A percentile compares a stretch with the other conserved stretches of the same genome.
phyloP scores from a whole-genome alignment of 805 yeast species.

The Jamesozyma rosinii region DNA sequence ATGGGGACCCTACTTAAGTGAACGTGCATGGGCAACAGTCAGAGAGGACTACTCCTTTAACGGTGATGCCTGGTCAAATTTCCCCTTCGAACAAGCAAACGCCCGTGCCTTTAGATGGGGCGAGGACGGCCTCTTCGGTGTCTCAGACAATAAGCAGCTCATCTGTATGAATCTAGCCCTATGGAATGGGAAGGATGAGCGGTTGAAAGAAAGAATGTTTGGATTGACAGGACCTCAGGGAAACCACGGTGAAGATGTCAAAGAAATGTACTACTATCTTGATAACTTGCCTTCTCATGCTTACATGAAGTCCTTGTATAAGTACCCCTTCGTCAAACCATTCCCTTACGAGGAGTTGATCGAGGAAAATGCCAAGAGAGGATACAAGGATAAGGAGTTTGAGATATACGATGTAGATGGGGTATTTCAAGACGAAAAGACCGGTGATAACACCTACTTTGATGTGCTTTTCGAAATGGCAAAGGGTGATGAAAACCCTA shows the following conservation, averaged over 20 bases:
- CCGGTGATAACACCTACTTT: constrained; percentile 60
- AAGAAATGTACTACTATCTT: constrained; percentile 73
- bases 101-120: constrained; percentile 88
- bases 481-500: constrained; percentile 69
- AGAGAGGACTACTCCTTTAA: constrained; percentile 78
- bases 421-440: constrained; percentile 45
- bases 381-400: constrained; percentile 63
- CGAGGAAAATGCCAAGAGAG: constrained; percentile 55
- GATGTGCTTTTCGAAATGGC: constrained; percentile 89
- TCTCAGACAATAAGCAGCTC: constrained; percentile 72
- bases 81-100: constrained; percentile 77
- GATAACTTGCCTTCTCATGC: constrained; percentile 92
- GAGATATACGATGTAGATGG: constrained; percentile 72
- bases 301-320: constrained; percentile 83
- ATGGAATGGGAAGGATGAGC: constrained; percentile 84
- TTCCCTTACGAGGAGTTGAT: constrained; percentile 76
- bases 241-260: constrained; percentile 93
- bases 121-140: constrained; percentile 90
- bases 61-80: constrained; percentile 88
- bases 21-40: constrained; percentile 80
- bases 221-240: constrained; percentile 92
- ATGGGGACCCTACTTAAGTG: constrained; percentile 89
- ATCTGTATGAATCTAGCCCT: constrained; percentile 69
- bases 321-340: constrained; percentile 71
- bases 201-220: constrained; percentile 75